Evolutionary conservation across 1,284 basidiomycete species (phyloP), one percentile per base, ranked within the genome.

Genomic region (Ustilago trichophora): DNA sequence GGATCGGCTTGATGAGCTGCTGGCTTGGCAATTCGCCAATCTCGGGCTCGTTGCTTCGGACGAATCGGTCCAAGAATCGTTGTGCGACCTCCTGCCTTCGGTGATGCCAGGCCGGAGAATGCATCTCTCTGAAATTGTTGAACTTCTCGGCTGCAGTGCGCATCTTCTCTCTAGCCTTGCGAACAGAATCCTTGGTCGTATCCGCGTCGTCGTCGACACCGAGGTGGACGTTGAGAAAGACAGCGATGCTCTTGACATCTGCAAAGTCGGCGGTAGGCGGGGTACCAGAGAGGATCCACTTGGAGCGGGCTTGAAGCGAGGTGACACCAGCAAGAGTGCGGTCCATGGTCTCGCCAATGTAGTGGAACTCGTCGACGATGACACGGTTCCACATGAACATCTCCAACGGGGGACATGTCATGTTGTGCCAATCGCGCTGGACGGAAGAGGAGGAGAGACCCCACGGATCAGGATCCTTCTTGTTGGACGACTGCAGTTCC

Each of bases 261-360:
- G 88, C 88, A 80, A 97, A 97, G 82, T 94, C 91, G 60, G 91
- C 89, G 43, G 93, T 90, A 0, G 93, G 93, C 2, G 93, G 94
- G 16, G 93, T 97, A 31, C 94, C 93, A 0, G 93, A 97, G n/a
- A 97, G 85, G 4, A 97, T 91, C 93, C 93, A 97, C 51, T 89
- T 89, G 62, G 91, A 87, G 54, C 90, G 88, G 0, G 91, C 89
- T 21, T 88, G 87, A 21, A 95, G 82, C 33, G 86, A 87, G 3
- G 91, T 91, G 25, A 95, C 86, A 72, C 93, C 86, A 1, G 91
- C 85, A 51, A 91, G 88, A 8, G 88, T 85, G 73, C 90, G 88
- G 48, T 90, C 91, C 31, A 70, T 70, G 9, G 59, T 48, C 27
- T 68, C 73, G 29, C 90, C 88, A 13, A 95, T 85, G 79, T 97